These are phyloP conservation scores for Allantophomopsis lycopodina DNA, from an alignment of 2,329 filamentous ascomycete species.

Conservation along the genomic window DNA sequence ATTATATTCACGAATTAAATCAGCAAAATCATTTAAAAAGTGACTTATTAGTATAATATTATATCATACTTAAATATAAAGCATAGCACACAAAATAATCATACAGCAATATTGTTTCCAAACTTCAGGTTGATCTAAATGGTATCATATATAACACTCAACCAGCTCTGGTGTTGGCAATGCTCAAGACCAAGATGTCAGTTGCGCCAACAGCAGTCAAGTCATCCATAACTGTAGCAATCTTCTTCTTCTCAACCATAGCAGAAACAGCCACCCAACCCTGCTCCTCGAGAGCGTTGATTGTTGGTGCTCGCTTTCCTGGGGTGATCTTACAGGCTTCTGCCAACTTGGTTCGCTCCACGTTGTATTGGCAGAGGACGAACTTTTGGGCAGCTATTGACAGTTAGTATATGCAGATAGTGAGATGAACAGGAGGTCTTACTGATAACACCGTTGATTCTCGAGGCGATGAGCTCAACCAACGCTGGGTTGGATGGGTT, in stretches of 20 bases:
- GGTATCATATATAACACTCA: background rate
- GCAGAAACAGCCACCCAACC: conserved; percentile 89
- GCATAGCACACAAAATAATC: no score
- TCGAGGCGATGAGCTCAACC: conserved; percentile 70
- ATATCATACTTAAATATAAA: no score
- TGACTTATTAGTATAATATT: no score
- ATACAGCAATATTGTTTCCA: no score
- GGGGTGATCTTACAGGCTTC: conserved; percentile 69
- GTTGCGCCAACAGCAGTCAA: conserved; percentile 16
- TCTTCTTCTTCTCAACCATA: conserved; percentile 51
- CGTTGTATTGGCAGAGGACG: conserved; percentile 94
- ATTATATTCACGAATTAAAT: no score
- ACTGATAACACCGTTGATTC: conserved; percentile 88
- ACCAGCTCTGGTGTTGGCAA: conserved; percentile 17
- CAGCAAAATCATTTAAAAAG: no score
- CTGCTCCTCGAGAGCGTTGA: conserved; percentile 77
- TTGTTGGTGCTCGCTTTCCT: conserved; percentile 82
- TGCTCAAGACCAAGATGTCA: conserved; percentile 20
- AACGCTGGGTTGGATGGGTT: conserved; percentile 67
- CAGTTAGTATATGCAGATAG: conserved; percentile 4
- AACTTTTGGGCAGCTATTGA: conserved; percentile 66
- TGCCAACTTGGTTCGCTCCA: conserved; percentile 55
- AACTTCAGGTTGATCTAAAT: no score
- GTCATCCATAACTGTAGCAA: conserved; percentile 20
- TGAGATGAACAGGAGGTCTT: conserved; percentile 14